Evolutionary conservation across 805 yeast species (phyloP), one percentile per base, ranked within the genome.

Genomic region (Candida glaebosa): DNA sequence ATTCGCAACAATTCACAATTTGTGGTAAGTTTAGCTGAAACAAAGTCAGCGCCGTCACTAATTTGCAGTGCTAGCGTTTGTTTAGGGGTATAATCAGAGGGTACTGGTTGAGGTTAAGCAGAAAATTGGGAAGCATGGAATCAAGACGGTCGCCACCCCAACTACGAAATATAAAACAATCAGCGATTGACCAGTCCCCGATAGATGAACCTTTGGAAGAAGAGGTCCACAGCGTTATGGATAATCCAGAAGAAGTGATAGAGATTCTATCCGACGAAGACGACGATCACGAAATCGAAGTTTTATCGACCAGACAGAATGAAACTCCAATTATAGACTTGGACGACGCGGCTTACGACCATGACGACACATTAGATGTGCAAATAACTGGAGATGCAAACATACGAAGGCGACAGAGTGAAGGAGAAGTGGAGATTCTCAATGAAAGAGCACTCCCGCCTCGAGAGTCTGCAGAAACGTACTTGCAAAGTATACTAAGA

Each of bases 201-300:
- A 16, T 28, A 5, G 14, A 28, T 28, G 31, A 28, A 28, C 16
- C 31, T 5, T 5, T 12, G 9, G 31, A 12, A 5, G 14, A 28
- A 12, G 31, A 28, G n/a, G 16, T 9, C 14, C 31, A 28, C 5
- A 28, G 16, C 16, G 16, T 28, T 16, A 28, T 28, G 31, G 31
- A 28, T 15, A 14, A 6, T 12, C n/a, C 30, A 4, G 26, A 32
- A 5, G 32, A 40, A 10, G 34, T 44, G 6, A 33, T 41, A 8
- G 44, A 38, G 9, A 36, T 41, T 16, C 34, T 33, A 17, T 40
- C 44, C 15, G 24, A 24, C 8, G 48, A 45, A 25, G 46, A 43
- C 5, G 42, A 41, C 9, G 41, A 37, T 26, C 39, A 40, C 9
- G 48, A 42, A 18, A 25, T 41, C 5, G 34, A 36, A 25, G 39